Evolutionary conservation across 2,329 filamentous ascomycete species (phyloP).

Genomic region (Aureobasidium sp.): DNA sequence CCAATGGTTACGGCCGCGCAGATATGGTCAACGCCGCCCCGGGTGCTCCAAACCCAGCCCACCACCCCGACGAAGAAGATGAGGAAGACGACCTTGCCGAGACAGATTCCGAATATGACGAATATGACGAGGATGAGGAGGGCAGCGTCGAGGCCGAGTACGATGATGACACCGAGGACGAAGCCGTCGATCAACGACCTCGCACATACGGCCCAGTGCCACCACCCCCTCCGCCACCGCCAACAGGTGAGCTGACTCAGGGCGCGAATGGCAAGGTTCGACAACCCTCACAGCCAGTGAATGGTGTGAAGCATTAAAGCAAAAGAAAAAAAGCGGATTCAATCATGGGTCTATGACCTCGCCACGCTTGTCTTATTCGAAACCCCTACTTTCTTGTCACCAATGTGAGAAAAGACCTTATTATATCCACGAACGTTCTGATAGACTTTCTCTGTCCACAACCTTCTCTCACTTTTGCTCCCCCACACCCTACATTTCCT

Average conservation of each 20-base stretch:
- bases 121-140: constrained; percentile 47
- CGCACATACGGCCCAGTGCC: constrained; percentile 37
- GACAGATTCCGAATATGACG: constrained; percentile 56
- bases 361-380: constrained; percentile 8
- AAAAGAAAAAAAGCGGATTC: constrained; percentile 13
- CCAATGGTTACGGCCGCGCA: constrained; percentile 64
- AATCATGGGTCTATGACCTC: constrained; percentile 7
- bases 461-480: not conserved
- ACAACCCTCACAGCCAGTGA: constrained; percentile 18
- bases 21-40: constrained; percentile 16
- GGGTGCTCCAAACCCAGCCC: constrained; percentile 13
- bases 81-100: constrained; percentile 33
- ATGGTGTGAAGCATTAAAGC: constrained; percentile 21
- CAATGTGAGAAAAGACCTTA: not conserved
- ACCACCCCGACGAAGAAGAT: constrained; percentile 20
- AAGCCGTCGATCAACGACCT: constrained; percentile 24
- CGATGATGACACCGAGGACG: constrained; percentile 54
- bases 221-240: constrained; percentile 40
- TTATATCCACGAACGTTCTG: not conserved
- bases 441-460: constrained; percentile 5
- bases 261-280: not conserved
- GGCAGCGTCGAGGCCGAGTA: constrained; percentile 57
- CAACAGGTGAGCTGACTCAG: not conserved
- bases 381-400: not conserved
- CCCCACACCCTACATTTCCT: constrained; percentile 3